A percentile compares a stretch with the other conserved stretches of the same genome.
Evolutionary conservation across 108 stramenopile species (phyloP).

Genomic region (Cyclotella atomus): DNA sequence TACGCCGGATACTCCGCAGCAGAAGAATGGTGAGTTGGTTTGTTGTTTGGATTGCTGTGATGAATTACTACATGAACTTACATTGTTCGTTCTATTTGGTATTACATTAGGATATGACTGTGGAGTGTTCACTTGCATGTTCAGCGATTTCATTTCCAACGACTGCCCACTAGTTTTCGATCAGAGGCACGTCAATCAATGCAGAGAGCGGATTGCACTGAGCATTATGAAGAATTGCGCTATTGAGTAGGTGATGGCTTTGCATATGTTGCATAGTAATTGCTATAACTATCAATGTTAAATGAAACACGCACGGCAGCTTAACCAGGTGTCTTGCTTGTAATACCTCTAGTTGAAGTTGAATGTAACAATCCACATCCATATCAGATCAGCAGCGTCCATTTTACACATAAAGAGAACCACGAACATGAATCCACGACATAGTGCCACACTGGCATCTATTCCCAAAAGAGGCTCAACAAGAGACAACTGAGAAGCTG

Average conservation of each 20-base stretch:
- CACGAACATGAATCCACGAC: no score
- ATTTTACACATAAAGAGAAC: no score
- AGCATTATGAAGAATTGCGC: constrained; percentile 86
- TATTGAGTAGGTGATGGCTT: constrained; percentile 45
- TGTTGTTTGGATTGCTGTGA: neutral
- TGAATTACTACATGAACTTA: neutral
- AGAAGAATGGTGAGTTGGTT: constrained; percentile 79
- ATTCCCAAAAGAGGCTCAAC: no score
- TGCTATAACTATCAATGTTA: neutral
- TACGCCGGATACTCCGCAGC: constrained; percentile 67
- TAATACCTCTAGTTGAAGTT: no score
- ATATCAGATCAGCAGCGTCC: no score
- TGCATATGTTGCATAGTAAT: neutral
- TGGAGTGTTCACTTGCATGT: constrained; percentile 94
- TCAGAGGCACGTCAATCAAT: constrained; percentile 81
- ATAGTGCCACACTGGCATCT: no score
- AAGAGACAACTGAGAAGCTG: no score
- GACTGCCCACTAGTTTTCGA: constrained; percentile 75
- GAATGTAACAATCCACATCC: no score
- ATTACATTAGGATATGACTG: constrained; percentile 75
- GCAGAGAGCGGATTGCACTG: constrained; percentile 83
- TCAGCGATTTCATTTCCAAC: constrained; percentile 81
- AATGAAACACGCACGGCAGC: neutral
- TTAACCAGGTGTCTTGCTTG: no score
- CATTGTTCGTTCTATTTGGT: constrained; percentile 8